Evolutionary conservation across 352 stramenopile species (phyloP).

Genomic region (Phytophthora chlamydospora): DNA sequence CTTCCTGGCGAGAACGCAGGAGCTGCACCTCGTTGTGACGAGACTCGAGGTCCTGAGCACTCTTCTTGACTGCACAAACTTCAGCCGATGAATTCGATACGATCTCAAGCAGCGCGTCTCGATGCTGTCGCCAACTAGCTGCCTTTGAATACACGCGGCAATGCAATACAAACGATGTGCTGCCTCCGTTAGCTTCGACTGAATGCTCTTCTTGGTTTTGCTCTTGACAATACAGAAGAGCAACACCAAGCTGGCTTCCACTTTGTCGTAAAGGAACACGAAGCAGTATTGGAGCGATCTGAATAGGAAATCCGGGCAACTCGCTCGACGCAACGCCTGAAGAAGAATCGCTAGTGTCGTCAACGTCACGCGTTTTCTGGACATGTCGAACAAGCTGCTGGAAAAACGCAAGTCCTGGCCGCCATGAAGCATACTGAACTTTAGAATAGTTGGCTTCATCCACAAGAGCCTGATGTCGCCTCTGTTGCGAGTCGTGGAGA

Average conservation of each 20-base stretch:
- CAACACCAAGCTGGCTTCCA: conserved; percentile 14
- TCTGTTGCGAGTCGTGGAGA: conserved; percentile 20
- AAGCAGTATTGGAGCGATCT: conserved; percentile 33
- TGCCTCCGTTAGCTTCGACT: background rate
- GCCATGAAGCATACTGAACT: conserved; percentile 34
- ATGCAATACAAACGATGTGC: conserved; percentile 13
- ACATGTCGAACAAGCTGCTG: conserved; percentile 37
- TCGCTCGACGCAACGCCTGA: conserved; percentile 16
- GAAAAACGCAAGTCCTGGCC: conserved; percentile 61
- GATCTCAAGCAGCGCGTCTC: conserved; percentile 17
- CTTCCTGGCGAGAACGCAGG: conserved; percentile 25
- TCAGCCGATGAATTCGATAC: conserved; percentile 26
- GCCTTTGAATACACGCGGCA: conserved; percentile 23
- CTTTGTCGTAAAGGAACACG: conserved; percentile 13
- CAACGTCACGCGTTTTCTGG: conserved; percentile 3
- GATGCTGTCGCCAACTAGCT: conserved; percentile 23
- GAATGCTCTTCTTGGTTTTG: conserved; percentile 26
- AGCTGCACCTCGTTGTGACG: conserved; percentile 22
- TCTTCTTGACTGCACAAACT: conserved; percentile 33
- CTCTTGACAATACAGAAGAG: conserved; percentile 31
- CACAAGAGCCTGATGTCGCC: conserved; percentile 44
- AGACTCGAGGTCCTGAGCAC: conserved; percentile 20
- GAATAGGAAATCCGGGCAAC: conserved; percentile 34
- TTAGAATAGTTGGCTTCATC: conserved; percentile 51
- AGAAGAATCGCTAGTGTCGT: background rate